A percentile compares a stretch with the other conserved stretches of the same genome.
Evolutionary conservation across 1,284 basidiomycete species (phyloP).

Genomic region (Irpex rosettiformis): DNA sequence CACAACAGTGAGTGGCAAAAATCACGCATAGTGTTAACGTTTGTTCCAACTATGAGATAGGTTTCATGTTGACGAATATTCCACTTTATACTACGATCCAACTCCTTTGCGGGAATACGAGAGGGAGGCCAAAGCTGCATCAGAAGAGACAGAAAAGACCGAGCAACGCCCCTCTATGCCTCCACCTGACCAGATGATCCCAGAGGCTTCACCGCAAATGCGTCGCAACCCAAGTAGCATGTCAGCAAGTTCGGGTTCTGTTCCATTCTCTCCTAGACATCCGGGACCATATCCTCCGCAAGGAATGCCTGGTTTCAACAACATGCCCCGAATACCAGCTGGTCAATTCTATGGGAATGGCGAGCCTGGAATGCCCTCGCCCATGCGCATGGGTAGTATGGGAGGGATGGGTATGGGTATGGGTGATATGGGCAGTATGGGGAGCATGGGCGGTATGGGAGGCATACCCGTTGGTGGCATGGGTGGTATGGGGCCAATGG

Average conservation of each 20-base stretch:
- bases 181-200: slow-evolving; percentile 3
- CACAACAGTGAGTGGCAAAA: slow-evolving; percentile 59
- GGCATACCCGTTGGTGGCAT: slow-evolving; percentile 15
- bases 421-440: slow-evolving; percentile 23
- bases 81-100: slow-evolving; percentile 65
- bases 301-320: slow-evolving; percentile 21
- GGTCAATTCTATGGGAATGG: slow-evolving; percentile 28
- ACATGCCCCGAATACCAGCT: slow-evolving; percentile 23
- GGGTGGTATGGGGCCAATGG: slow-evolving; percentile 10
- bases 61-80: slow-evolving; percentile 53
- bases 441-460: slow-evolving; percentile 13
- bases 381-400: slow-evolving; percentile 32
- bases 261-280: slow-evolving; percentile 32
- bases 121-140: slow-evolving; percentile 28
- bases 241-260: slow-evolving; percentile 8
- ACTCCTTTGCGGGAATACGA: slow-evolving; percentile 41
- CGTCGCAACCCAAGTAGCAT: slow-evolving; percentile 13
- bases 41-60: slow-evolving; percentile 29
- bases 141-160: slow-evolving; percentile 14
- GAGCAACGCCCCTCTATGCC: slow-evolving; percentile 18
- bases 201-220: slow-evolving; percentile 15
- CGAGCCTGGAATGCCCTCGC: slow-evolving; percentile 24
- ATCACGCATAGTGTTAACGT: neutral
- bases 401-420: slow-evolving; percentile 24
- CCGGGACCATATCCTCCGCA: slow-evolving; percentile 29